A percentile compares a stretch with the other conserved stretches of the same genome.
phyloP scores from a whole-genome alignment of 768 basidiomycete species.

The Boletus insuetus region DNA sequence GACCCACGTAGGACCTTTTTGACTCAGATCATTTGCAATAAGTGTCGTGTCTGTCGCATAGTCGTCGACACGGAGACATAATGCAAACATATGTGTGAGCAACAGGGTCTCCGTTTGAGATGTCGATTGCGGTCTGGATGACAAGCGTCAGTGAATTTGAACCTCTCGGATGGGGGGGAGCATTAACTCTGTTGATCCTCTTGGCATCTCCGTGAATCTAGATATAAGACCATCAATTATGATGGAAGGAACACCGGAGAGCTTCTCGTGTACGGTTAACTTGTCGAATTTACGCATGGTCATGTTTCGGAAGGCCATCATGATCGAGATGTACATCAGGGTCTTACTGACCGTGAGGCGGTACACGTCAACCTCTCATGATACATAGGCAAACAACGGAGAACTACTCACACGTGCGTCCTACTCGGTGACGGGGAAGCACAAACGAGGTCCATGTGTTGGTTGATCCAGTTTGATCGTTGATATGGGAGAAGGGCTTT shows the following conservation, averaged over 20 bases:
- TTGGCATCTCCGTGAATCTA: conserved; percentile 75
- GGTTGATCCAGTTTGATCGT: conserved; percentile 67
- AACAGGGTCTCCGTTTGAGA: conserved; percentile 68
- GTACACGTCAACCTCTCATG: not conserved
- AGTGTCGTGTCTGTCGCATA: conserved; percentile 66
- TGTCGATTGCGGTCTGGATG: conserved; percentile 50
- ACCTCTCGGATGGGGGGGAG: conserved; percentile 21
- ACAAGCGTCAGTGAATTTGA: not conserved
- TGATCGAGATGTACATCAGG: conserved; percentile 75
- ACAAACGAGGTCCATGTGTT: conserved; percentile 49
- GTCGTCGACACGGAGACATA: conserved; percentile 77
- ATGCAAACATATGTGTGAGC: conserved; percentile 74
- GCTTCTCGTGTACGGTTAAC: conserved; percentile 51
- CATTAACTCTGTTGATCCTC: conserved; percentile 60
- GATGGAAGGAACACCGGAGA: conserved; percentile 56
- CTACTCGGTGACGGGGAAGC: conserved; percentile 50
- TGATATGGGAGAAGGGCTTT: conserved; percentile 57
- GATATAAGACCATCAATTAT: conserved; percentile 73
- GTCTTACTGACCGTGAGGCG: conserved; percentile 53
- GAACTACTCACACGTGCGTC: conserved; percentile 52
- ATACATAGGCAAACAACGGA: not conserved
- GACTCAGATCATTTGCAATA: conserved; percentile 72
- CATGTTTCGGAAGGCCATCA: conserved; percentile 66
- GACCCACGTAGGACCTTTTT: conserved; percentile 63
- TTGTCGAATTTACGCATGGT: conserved; percentile 44